Evolutionary conservation across 1,139 yeast genomes (phyloP).

Genomic region (Lodderomyces pseudojiufengensis): DNA sequence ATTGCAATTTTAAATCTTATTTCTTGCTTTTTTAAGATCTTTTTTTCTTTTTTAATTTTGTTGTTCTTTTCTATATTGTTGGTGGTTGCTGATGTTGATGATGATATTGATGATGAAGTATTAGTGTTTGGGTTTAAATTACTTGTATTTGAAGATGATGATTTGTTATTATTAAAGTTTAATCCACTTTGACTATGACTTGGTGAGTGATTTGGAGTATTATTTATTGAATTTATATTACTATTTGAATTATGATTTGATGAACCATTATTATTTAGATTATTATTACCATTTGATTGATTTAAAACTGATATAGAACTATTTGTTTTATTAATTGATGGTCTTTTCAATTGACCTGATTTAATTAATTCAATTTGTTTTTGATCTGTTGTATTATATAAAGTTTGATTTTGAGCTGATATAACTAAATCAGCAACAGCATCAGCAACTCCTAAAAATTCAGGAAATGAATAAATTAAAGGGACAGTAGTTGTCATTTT

Average conservation of each 20-base stretch:
- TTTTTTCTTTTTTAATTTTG: constrained; percentile 28
- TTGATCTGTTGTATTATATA: constrained; percentile 48
- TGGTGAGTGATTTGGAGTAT: constrained; percentile 13
- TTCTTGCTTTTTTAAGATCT: constrained; percentile 47
- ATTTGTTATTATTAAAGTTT: constrained; percentile 6
- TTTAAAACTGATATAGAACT: constrained; percentile 7
- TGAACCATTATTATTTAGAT: background rate
- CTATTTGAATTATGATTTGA: constrained; percentile 2
- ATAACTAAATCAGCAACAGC: constrained; percentile 91
- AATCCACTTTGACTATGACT: constrained; percentile 13
- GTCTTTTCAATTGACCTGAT: constrained; percentile 19
- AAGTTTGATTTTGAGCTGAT: constrained; percentile 70
- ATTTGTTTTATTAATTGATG: constrained; percentile 13
- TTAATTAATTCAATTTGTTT: constrained; percentile 30
- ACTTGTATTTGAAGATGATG: constrained; percentile 2
- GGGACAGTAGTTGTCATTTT: constrained; percentile 90
- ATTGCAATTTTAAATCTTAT: constrained; percentile 84
- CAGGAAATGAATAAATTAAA: constrained; percentile 85
- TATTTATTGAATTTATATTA: constrained; percentile 1
- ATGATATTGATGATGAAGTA: background rate
- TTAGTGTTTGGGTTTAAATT: background rate
- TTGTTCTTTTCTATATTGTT: constrained; percentile 9
- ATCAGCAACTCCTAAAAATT: constrained; percentile 84
- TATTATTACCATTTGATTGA: constrained; percentile 1
- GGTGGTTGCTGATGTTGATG: constrained; percentile 1